Evolutionary conservation across 768 basidiomycete species (phyloP), one percentile per base, ranked within the genome.

Genomic region (Tylopilus balloui): DNA sequence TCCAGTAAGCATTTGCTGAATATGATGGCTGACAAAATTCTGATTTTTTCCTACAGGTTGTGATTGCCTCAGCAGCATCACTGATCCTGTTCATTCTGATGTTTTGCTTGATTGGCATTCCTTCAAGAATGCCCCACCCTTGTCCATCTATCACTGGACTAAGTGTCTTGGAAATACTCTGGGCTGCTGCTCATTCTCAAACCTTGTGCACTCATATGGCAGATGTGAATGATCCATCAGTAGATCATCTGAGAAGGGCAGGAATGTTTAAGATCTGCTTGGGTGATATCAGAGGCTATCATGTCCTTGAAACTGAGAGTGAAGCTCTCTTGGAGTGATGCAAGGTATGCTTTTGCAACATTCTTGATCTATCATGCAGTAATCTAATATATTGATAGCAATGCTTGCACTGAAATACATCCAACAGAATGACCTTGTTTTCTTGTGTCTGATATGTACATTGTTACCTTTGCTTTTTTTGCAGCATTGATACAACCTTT

Each of bases 111-210:
- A 37, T 37, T 14, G 12, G 35, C 2, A n/a, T 40, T 7, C 39
- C 53, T 6, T 27, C 25, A 25, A 27, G 12, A 19, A 2, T 9
- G 3, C 1, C 13, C 10, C 25, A 35, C 0, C 0, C n/a, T 10
- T 9, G 29, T 9, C 3, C 21, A 44, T 44, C 42, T 10, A 47
- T 58, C 11, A 41, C 37, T 25, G 32, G 51, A 17, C 11, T 46
- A 6, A 53, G 57, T 42, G 40, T 58, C 13, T n/a, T 58, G 23
- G 56, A 58, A 37, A 41, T 27, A 0, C 39, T 58, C 1, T 58
- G 57, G 57, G 5, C 55, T 28, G 37, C 34, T 31, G 36, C 17
- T 7, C 48, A 53, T 17, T 54, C 57, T 3, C 25, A 27, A 14
- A 20, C 34, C n/a, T 10, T 58, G 1, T 20, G 23, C 9, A 37